A percentile compares a stretch with the other conserved stretches of the same genome.
Evolutionary conservation across 2,329 filamentous ascomycete species (phyloP).

Genomic region (Microcyclospora tardicrescens): DNA sequence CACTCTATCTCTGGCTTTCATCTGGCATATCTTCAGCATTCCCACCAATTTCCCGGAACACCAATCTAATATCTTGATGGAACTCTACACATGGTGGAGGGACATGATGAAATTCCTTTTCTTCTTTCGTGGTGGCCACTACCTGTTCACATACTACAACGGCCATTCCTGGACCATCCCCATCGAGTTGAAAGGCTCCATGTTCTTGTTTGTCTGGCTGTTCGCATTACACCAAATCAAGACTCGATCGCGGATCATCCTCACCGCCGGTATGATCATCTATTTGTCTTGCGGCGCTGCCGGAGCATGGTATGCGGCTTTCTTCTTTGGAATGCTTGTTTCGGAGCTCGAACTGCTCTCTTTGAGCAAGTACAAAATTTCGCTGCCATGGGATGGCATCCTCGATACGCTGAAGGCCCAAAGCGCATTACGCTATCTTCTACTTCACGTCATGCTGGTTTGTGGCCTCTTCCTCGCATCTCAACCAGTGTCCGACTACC

Average conservation of each 20-base stretch:
- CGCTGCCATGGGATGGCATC: slow-evolving; percentile 9
- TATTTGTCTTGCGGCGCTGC: slow-evolving; percentile 9
- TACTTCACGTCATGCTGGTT: slow-evolving; percentile 11
- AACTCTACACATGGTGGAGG: slow-evolving; percentile 36
- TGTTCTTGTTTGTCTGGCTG: slow-evolving; percentile 46
- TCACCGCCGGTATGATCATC: slow-evolving; percentile 9
- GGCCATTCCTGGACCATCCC: slow-evolving; percentile 46
- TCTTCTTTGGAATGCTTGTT: slow-evolving; percentile 47
- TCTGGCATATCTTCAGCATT: slow-evolving; percentile 41
- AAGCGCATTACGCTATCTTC: slow-evolving; percentile 4
- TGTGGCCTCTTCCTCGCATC: slow-evolving; percentile 12
- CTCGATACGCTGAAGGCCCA: slow-evolving; percentile 1
- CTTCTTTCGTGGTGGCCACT: slow-evolving; percentile 37
- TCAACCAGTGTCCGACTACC: slow-evolving; percentile 12
- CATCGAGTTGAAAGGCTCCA: slow-evolving; percentile 49
- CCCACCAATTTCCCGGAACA: slow-evolving; percentile 23
- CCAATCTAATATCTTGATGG: slow-evolving; percentile 32
- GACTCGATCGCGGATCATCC: slow-evolving; percentile 8
- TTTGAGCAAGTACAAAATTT: slow-evolving; percentile 8
- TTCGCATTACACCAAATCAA: slow-evolving; percentile 34
- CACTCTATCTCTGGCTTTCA: slow-evolving; percentile 40
- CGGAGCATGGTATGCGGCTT: slow-evolving; percentile 48
- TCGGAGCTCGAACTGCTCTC: slow-evolving; percentile 47
- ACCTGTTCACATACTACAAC: slow-evolving; percentile 17
- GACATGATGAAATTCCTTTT: slow-evolving; percentile 58